Conservation (phyloP, 2,329 filamentous ascomycete genomes). For the Penicillium sp. region DNA sequence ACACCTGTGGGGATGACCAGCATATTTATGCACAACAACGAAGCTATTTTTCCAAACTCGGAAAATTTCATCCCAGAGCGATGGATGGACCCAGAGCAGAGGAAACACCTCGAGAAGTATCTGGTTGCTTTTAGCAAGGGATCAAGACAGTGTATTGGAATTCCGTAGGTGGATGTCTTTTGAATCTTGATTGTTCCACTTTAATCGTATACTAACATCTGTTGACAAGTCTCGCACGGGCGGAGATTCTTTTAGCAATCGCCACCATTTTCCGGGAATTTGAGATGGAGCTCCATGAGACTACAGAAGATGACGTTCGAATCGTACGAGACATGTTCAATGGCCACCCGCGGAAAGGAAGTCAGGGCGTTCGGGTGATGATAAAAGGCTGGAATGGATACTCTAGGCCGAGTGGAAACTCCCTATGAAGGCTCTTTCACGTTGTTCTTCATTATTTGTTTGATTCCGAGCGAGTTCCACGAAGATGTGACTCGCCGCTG, state of each 20-base stretch:
- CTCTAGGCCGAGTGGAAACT: not conserved
- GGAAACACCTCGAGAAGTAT: constrained; percentile 37
- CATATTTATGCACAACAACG: constrained; percentile 38
- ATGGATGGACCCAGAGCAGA: constrained; percentile 36
- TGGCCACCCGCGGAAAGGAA: constrained; percentile 16
- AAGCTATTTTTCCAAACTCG: constrained; percentile 39
- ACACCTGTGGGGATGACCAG: constrained; percentile 42
- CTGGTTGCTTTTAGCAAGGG: constrained; percentile 44
- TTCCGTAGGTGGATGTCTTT: constrained; percentile 34
- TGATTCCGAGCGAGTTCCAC: not conserved
- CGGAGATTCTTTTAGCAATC: constrained; percentile 35
- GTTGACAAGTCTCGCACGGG: constrained; percentile 31
- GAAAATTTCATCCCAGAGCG: constrained; percentile 39
- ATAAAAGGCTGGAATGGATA: constrained; percentile 5
- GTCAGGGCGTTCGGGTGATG: constrained; percentile 23
- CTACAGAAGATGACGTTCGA: constrained; percentile 32
- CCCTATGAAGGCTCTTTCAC: not conserved
- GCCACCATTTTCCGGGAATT: constrained; percentile 33
- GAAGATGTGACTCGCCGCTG: not conserved
- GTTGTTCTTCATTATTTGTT: not conserved
- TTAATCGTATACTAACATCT: not conserved
- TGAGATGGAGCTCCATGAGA: constrained; percentile 34
- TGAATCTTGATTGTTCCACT: too few relatives aligned
- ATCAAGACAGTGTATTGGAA: constrained; percentile 49
- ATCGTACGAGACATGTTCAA: constrained; percentile 29